Evolutionary conservation across 305 asterid genomes (phyloP), one percentile per base, ranked within the genome.

Genomic region (Plantago coronopus): DNA sequence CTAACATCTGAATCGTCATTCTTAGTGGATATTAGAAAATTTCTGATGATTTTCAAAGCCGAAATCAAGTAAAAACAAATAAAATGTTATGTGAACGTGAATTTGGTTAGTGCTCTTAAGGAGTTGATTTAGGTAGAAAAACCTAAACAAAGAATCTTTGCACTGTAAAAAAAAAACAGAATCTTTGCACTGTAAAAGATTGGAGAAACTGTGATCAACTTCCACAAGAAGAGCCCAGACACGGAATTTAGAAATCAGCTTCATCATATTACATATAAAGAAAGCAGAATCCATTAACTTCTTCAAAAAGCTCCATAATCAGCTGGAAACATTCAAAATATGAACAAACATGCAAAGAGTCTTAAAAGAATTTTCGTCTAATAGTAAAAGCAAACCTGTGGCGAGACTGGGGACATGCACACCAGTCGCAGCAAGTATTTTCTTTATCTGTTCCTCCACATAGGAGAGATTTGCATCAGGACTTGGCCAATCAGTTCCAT

Each of bases 401-500:
- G 85, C 87, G 65, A 93, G 88, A 80, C 99, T 86, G 15, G 97
- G 99, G 62, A 93, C 79, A 79, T 93, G 88, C 13, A 93, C 99
- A 56, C 97, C 96, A 11, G 99, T 87, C 61, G 94, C 95, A 69
- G 96, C 94, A 67, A 93, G 71, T 55, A 89, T 89, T 74, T 87
- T 89, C 94, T 87, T 93, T 53, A 93, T 89, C 65, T 93, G 95
- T 71, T 85, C 95, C 85, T 89, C 97, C 31, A 93, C 99, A 61
- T 81, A 75, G 55, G 86, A 78, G 57, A 93, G 89, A 79, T 93
- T 89, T 58, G 97, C 94, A 43, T 91, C 97, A 11, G 99, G 99
- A 66, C 99, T 93, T 3, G 99, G 99, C 99, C 99, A 93, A 77
- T 93, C 99, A 1, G 97, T 87, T 63, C 99, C 99, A 61, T 93